A percentile compares a stretch with the other conserved stretches of the same genome.
These are phyloP conservation scores for Limonium bicolor DNA, from an alignment of 148 eudicot species.

Conservation along the genomic window DNA sequence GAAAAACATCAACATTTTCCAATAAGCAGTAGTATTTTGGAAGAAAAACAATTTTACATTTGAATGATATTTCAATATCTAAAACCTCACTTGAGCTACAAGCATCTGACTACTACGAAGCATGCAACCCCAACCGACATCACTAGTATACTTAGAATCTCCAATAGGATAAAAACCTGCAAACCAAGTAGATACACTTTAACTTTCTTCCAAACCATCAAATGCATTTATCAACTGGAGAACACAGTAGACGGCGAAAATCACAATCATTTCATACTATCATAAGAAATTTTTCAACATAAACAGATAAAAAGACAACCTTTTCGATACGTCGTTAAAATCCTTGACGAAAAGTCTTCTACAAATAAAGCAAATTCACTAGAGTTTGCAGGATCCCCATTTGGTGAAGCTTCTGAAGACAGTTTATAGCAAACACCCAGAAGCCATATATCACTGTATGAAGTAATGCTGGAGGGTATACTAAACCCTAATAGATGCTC, in stretches of 20 bases:
- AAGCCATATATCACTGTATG: constrained; percentile 79
- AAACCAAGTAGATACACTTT: background rate
- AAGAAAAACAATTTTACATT: no score
- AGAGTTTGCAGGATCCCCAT: constrained; percentile 37
- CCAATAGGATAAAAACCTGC: constrained; percentile 76
- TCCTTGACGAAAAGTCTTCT: constrained; percentile 85
- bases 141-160: constrained; percentile 85
- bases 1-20: no score
- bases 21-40: no score
- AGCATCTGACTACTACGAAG: constrained; percentile 99
- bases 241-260: background rate
- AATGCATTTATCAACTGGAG: background rate
- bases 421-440: constrained; percentile 74
- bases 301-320: constrained; percentile 21
- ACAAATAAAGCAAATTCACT: constrained; percentile 62
- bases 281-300: background rate
- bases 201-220: background rate
- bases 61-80: no score
- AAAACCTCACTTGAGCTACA: constrained; percentile 66
- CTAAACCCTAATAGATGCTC: constrained; percentile 51
- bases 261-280: background rate
- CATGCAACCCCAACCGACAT: constrained; percentile 96
- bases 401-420: constrained; percentile 27
- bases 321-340: constrained; percentile 84
- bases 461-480: constrained; percentile 29